These are phyloP conservation scores for Cryptococcus maquisensis DNA, from an alignment of 1,284 basidiomycete species.

Conservation along the genomic window DNA sequence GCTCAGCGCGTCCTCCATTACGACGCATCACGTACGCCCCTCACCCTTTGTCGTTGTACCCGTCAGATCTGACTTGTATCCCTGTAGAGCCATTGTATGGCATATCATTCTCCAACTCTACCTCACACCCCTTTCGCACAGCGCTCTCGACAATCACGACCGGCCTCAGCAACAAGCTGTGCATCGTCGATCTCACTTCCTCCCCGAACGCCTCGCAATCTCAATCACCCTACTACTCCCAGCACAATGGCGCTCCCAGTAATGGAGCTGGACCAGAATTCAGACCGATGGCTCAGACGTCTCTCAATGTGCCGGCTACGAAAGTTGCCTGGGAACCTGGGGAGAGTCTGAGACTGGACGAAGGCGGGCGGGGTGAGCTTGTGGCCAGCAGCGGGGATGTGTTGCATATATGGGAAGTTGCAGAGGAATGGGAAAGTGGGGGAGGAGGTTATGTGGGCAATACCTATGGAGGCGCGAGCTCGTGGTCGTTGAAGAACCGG, in stretches of 20 bases:
- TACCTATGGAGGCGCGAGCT: slow-evolving; percentile 55
- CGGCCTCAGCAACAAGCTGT: slow-evolving; percentile 41
- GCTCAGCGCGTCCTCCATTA: slow-evolving; percentile 23
- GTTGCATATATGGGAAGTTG: slow-evolving; percentile 79
- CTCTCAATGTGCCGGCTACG: slow-evolving; percentile 44
- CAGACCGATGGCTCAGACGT: slow-evolving; percentile 29
- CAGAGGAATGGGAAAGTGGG: slow-evolving; percentile 41
- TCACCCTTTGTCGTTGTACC: neutral
- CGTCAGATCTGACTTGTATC: slow-evolving; percentile 4
- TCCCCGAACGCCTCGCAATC: neutral
- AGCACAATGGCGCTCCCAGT: neutral
- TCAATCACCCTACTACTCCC: slow-evolving; percentile 4
- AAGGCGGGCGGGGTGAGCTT: slow-evolving; percentile 56
- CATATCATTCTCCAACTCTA: slow-evolving; percentile 42
- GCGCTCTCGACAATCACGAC: slow-evolving; percentile 42
- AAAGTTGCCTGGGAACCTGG: slow-evolving; percentile 48
- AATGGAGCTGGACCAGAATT: slow-evolving; percentile 18
- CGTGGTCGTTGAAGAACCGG: slow-evolving; percentile 46
- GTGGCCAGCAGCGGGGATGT: slow-evolving; percentile 88
- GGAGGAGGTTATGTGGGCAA: slow-evolving; percentile 65
- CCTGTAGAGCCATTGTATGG: slow-evolving; percentile 45
- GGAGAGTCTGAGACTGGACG: slow-evolving; percentile 24
- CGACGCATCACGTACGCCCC: slow-evolving; percentile 13
- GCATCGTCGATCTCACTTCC: slow-evolving; percentile 31
- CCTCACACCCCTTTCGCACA: slow-evolving; percentile 36